phyloP scores from a whole-genome alignment of 164 flowering plant species.

The Aristolochia californica region DNA sequence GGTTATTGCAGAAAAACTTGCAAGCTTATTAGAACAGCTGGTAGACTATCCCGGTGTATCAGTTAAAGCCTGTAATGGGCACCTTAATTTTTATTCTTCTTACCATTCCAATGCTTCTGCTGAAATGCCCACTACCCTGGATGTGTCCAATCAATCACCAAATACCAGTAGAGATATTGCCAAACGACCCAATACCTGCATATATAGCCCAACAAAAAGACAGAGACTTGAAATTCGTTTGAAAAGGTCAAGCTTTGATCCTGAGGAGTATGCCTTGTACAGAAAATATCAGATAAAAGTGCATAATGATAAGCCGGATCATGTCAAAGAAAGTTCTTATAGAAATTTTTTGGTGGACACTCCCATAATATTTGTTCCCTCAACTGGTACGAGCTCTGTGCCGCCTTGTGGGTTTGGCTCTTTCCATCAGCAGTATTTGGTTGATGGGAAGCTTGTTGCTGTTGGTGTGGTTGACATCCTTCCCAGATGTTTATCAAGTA shows the following conservation, averaged over 20 bases:
- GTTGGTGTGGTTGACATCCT: conserved; percentile 97
- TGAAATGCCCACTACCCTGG: conserved; percentile 11
- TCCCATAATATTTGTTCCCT: conserved; percentile 60
- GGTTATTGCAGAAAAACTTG: conserved; percentile 51
- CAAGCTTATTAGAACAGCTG: conserved; percentile 21
- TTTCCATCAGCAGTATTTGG: conserved; percentile 84
- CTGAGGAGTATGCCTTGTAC: conserved; percentile 75
- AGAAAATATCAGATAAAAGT: conserved; percentile 67
- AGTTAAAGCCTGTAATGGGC: conserved; percentile 74
- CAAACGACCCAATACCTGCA: conserved; percentile 19
- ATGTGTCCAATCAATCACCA: conserved; percentile 13
- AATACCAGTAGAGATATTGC: conserved; percentile 10
- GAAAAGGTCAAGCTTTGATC: conserved; percentile 78
- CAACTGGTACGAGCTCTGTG: conserved; percentile 46
- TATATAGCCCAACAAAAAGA: conserved; percentile 21
- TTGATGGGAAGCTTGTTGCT: conserved; percentile 85
- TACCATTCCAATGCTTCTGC: conserved; percentile 14
- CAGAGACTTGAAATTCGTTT: conserved; percentile 61
- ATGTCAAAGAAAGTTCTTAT: conserved; percentile 56
- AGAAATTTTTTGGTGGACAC: conserved; percentile 70
- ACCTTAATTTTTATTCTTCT: conserved; percentile 60
- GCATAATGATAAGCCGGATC: conserved; percentile 68
- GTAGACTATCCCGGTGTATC: conserved; percentile 27
- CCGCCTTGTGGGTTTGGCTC: conserved; percentile 98
- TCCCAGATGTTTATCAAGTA: conserved; percentile 89